Conservation (phyloP, 2,329 filamentous ascomycete species). For the Fusarium coffeatum region DNA sequence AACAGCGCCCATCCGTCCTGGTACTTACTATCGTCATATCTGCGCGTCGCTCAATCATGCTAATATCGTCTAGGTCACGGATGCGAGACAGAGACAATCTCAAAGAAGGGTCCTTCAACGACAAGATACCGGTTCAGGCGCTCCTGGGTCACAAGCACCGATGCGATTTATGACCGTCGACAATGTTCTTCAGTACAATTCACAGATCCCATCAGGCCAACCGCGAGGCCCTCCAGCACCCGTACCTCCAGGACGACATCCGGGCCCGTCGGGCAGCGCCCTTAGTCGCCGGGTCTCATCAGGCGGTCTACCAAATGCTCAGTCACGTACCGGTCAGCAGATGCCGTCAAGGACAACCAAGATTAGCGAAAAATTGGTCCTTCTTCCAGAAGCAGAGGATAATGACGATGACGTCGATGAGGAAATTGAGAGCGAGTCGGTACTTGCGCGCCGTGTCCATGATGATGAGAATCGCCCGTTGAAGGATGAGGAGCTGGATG, state of each 20-base stretch:
- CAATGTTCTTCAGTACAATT: slow-evolving; percentile 92
- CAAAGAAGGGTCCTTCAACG: slow-evolving; percentile 51
- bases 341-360: slow-evolving; percentile 91
- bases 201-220: slow-evolving; percentile 94
- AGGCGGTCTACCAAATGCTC: slow-evolving; percentile 56
- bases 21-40: slow-evolving; percentile 54
- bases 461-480: slow-evolving; percentile 73
- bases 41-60: slow-evolving; percentile 20
- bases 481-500: slow-evolving; percentile 74
- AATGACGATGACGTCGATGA: slow-evolving; percentile 69
- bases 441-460: slow-evolving; percentile 54
- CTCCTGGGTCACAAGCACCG: slow-evolving; percentile 52
- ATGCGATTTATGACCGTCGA: slow-evolving; percentile 91
- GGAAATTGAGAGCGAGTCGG: slow-evolving; percentile 62
- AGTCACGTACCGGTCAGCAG: slow-evolving; percentile 63
- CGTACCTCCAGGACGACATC: slow-evolving; percentile 49
- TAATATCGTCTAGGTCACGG: slow-evolving; percentile 51
- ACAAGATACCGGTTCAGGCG: slow-evolving; percentile 48
- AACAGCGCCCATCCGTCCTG: slow-evolving; percentile 68
- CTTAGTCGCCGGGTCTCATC: slow-evolving; percentile 47
- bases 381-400: slow-evolving; percentile 83
- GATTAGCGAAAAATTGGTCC: slow-evolving; percentile 94
- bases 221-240: slow-evolving; percentile 74
- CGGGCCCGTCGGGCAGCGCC: slow-evolving; percentile 28
- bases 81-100: slow-evolving; percentile 53